Evolutionary conservation across 164 flowering plant species (phyloP).

Genomic region (Macadamia tetraphylla): DNA sequence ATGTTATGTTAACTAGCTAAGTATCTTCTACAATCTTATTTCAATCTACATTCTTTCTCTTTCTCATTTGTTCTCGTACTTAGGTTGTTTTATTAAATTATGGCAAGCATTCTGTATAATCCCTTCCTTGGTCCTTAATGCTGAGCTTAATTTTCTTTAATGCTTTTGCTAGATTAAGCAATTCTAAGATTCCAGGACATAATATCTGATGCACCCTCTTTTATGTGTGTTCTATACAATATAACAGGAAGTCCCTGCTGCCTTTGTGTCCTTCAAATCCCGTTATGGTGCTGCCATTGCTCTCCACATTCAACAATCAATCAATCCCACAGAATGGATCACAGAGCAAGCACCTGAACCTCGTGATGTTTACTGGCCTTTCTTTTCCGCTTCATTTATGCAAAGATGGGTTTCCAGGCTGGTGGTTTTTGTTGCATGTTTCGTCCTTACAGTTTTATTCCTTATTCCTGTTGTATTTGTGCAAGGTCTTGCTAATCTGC

Average conservation of each 20-base stretch:
- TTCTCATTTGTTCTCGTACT: too few species aligned
- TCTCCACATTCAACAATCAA: slow-evolving; percentile 57
- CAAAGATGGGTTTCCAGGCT: slow-evolving; percentile 68
- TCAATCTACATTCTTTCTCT: too few species aligned
- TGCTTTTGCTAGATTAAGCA: background rate
- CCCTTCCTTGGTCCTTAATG: background rate
- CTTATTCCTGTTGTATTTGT: slow-evolving; percentile 80
- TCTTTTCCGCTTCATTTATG: slow-evolving; percentile 70
- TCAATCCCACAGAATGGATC: slow-evolving; percentile 74
- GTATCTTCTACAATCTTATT: too few species aligned
- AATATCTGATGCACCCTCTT: slow-evolving; percentile 4
- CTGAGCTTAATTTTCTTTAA: background rate
- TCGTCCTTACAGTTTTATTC: slow-evolving; percentile 62
- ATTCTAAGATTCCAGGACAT: background rate
- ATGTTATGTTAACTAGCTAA: too few species aligned
- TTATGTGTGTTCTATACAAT: slow-evolving; percentile 7
- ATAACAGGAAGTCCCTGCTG: slow-evolving; percentile 71
- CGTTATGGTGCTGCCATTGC: slow-evolving; percentile 76
- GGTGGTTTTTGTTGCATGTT: slow-evolving; percentile 49
- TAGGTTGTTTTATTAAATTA: too few species aligned
- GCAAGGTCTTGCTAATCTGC: slow-evolving; percentile 85
- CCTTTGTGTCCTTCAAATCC: slow-evolving; percentile 87
- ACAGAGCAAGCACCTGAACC: slow-evolving; percentile 90
- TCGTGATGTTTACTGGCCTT: slow-evolving; percentile 87
- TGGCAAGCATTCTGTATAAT: too few species aligned